Evolutionary conservation across 305 asterid species (phyloP).

Genomic region (Fraxinus paxiana): DNA sequence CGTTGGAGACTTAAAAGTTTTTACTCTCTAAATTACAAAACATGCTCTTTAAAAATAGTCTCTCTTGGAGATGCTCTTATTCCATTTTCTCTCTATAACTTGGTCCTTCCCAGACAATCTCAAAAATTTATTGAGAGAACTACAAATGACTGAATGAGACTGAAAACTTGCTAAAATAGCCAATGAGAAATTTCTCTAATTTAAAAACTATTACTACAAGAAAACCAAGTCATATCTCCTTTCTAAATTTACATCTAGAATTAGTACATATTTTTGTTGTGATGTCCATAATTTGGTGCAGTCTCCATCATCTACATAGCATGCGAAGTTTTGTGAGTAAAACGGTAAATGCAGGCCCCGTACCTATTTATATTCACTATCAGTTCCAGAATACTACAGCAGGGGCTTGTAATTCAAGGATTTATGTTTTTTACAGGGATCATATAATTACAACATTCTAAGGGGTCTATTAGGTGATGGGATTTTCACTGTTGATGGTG

Average conservation of each 20-base stretch:
- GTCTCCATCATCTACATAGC: not conserved
- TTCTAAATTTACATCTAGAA: not conserved
- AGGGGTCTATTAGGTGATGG: slow-evolving; percentile 69
- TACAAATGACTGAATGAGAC: not conserved
- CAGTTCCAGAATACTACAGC: not conserved
- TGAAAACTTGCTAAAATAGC: not conserved
- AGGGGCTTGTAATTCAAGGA: not conserved
- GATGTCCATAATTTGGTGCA: not conserved
- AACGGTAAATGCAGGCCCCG: not conserved
- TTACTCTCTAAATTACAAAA: not conserved
- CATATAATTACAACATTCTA: slow-evolving; percentile 36
- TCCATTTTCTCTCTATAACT: not conserved
- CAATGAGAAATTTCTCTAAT: not conserved
- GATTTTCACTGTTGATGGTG: slow-evolving; percentile 70
- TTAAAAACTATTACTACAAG: not conserved
- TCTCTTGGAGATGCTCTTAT: not conserved
- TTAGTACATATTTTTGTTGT: not conserved
- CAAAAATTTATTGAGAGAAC: not conserved
- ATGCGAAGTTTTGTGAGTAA: not conserved
- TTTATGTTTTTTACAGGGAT: slow-evolving; percentile 43
- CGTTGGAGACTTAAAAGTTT: not conserved
- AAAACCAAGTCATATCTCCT: not conserved
- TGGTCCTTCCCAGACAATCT: not conserved
- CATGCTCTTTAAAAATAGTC: too few relatives aligned
- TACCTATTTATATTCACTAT: not conserved